Base-by-base conservation (phyloP, 2,329 filamentous ascomycete species). In the Madurella mycetomatis region DNA sequence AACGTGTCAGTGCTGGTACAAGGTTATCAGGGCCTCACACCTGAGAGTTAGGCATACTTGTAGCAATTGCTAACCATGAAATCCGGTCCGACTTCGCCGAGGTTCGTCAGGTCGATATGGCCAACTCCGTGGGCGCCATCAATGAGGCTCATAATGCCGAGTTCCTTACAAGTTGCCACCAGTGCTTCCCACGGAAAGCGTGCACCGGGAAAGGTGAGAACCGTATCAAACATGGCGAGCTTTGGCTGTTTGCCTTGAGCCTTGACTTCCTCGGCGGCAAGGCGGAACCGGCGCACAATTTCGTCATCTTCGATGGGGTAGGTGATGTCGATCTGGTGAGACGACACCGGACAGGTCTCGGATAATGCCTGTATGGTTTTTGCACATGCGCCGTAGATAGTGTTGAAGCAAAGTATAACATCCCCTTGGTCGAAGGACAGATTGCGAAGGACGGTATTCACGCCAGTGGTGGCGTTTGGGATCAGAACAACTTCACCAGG, bases 41-140 rank as follows among this genome's bases (percentile, higher is more conserved):
- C 7, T 25, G 25, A 25, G 25, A 25, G 25, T 25, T 25, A 25
- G 25, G 25, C 25, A 25, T 25, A 25, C 25, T 25, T 25, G 25
- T 25, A 25, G 25, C 25, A 25, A 7, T 25, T 25, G 25, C 25
- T 25, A 4, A 25, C 25, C 25, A 25, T 25, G 25, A 25, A 25
- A 25, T 25, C 25, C 25, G 25, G 25, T 7, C 25, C 25, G 25
- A 25, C 69, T 7, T 37, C 7, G 1, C 67, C 67, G 32, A 90
- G 69, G 66, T 88, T 63, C 11, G 61, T 77, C 4, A 91, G 67
- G 4, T 81, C 76, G n/a, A 91, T 76, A 49, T 88, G 84, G 0
- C 88, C 88, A 32, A 90, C 71, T 0, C 80, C 81, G 67, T 92
- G 88, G 0, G 87, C 88, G 1, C 76, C 88, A 64, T 92, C 88